A percentile compares a stretch with the other conserved stretches of the same genome.
These are phyloP conservation scores for Guyanaporus albipodus DNA, from an alignment of 768 basidiomycete genomes.

Conservation along the genomic window DNA sequence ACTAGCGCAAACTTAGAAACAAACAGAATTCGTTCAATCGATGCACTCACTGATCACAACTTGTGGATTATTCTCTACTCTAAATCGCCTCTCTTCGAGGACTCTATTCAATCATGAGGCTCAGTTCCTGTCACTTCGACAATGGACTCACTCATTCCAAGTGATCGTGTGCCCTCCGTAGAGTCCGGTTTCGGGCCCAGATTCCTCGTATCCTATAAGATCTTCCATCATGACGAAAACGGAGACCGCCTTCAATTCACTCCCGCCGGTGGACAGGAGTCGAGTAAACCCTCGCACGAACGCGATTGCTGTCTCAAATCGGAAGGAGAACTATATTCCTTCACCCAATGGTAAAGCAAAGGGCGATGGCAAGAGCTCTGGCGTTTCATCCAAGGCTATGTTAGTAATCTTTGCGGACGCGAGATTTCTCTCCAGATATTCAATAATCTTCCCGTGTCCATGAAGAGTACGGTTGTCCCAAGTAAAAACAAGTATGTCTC, in stretches of 20 bases:
- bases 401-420: not conserved
- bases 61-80: constrained; percentile 5
- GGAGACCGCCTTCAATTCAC: constrained; percentile 1
- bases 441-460: not conserved
- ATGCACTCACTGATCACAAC: constrained; percentile 1
- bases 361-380: not conserved
- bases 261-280: not conserved
- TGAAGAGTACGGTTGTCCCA: constrained; percentile 4
- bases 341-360: constrained; percentile 1
- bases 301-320: constrained; percentile 5
- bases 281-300: not conserved
- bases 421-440: not conserved
- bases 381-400: constrained; percentile 2
- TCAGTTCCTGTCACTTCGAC: not conserved
- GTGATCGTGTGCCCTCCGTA: constrained; percentile 5
- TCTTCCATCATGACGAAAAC: constrained; percentile 2
- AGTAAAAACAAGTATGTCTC: constrained; percentile 1
- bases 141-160: not conserved
- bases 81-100: not conserved
- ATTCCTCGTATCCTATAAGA: constrained; percentile 1
- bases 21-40: not conserved
- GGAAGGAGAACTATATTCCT: constrained; percentile 3
- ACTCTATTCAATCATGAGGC: not conserved
- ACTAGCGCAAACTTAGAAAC: not conserved
- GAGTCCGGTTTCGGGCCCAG: not conserved